These are phyloP conservation scores for Thalassiosira exigua DNA, from an alignment of 352 stramenopile genomes.

Conservation along the genomic window DNA sequence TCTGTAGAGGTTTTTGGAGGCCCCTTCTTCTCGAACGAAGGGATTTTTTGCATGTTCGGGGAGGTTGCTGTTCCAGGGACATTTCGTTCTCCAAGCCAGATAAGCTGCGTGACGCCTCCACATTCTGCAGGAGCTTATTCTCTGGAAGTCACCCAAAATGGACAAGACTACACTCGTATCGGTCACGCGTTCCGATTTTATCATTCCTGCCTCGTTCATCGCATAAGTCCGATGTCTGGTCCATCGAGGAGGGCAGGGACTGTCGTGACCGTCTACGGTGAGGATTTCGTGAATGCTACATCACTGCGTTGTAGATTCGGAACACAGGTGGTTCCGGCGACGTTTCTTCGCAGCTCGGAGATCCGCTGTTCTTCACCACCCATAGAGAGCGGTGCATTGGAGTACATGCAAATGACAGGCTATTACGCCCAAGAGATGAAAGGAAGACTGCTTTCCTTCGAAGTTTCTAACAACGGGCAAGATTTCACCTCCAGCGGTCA, in stretches of 20 bases:
- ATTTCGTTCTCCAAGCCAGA: conserved; percentile 77
- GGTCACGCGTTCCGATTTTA: conserved; percentile 88
- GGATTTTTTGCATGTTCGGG: conserved; percentile 89
- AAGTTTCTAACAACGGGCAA: conserved; percentile 95
- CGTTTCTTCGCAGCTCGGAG: conserved; percentile 86
- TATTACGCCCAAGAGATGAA: conserved; percentile 90
- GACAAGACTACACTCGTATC: conserved; percentile 89
- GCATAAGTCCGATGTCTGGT: conserved; percentile 89
- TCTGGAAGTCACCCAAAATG: conserved; percentile 90
- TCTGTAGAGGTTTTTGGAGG: conserved; percentile 88
- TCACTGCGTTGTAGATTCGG: conserved; percentile 90
- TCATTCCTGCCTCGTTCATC: conserved; percentile 81
- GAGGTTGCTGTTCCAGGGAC: conserved; percentile 78
- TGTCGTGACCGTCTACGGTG: conserved; percentile 87
- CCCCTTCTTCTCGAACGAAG: conserved; percentile 85
- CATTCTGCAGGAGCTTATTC: conserved; percentile 84
- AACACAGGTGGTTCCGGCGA: conserved; percentile 85
- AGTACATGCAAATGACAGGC: conserved; percentile 58
- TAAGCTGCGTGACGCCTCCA: conserved; percentile 87
- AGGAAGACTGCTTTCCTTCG: conserved; percentile 88
- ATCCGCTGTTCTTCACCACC: conserved; percentile 89
- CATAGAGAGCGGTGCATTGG: conserved; percentile 41
- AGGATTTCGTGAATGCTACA: conserved; percentile 89
- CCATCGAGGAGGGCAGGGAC: conserved; percentile 88
- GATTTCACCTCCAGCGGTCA: conserved; percentile 92